Evolutionary conservation across 805 yeast genomes (phyloP).

Genomic region (Kuraishia molischiana): DNA sequence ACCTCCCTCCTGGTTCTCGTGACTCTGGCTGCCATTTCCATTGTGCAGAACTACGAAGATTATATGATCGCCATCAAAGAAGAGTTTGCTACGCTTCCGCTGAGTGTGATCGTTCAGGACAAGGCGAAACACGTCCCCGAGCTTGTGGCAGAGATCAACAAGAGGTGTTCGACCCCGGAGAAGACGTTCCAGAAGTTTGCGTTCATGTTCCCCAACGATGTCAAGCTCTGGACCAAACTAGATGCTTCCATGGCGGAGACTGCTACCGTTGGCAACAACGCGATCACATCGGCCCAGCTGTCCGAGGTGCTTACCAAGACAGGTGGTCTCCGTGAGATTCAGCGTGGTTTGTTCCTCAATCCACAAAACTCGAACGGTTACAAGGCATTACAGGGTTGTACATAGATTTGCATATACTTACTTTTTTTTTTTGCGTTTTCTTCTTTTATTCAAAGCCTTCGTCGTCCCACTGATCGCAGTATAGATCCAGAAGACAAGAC

Average conservation of each 20-base stretch:
- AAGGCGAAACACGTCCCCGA: slow-evolving; percentile 45
- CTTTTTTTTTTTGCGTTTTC: not conserved
- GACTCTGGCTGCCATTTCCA: slow-evolving; percentile 70
- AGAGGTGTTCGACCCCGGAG: slow-evolving; percentile 20
- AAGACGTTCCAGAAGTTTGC: slow-evolving; percentile 61
- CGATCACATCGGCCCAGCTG: slow-evolving; percentile 39
- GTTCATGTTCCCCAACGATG: slow-evolving; percentile 63
- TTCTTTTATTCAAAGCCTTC: slow-evolving; percentile 5
- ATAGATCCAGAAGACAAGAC: slow-evolving; percentile 75
- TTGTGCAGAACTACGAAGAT: slow-evolving; percentile 49
- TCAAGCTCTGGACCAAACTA: slow-evolving; percentile 59
- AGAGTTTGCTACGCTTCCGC: slow-evolving; percentile 46
- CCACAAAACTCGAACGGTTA: slow-evolving; percentile 37
- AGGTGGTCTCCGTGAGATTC: slow-evolving; percentile 44
- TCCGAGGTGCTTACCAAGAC: slow-evolving; percentile 39
- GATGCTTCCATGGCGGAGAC: slow-evolving; percentile 47
- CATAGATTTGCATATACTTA: not conserved
- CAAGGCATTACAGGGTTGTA: not conserved
- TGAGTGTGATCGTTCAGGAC: slow-evolving; percentile 40
- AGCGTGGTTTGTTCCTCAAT: slow-evolving; percentile 56
- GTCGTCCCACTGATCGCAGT: slow-evolving; percentile 45
- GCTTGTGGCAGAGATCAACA: slow-evolving; percentile 41
- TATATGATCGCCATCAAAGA: slow-evolving; percentile 53
- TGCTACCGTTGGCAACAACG: slow-evolving; percentile 39
- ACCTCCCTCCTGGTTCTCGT: slow-evolving; percentile 58